Evolutionary conservation across 2,329 filamentous ascomycete species (phyloP).

Genomic region (Aureobasidium musti): DNA sequence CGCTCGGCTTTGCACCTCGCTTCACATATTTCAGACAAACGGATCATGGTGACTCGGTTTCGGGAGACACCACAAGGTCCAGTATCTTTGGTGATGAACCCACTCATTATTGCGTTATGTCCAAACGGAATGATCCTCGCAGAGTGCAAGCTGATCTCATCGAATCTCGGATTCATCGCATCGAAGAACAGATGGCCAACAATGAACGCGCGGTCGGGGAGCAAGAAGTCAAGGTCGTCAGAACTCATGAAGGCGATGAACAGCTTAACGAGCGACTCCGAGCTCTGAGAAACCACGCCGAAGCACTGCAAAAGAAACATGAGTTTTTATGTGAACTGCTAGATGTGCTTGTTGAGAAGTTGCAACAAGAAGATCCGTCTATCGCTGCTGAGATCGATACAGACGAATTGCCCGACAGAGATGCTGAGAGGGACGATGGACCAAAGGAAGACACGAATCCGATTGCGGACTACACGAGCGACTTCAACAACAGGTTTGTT

Average conservation of each 20-base stretch:
- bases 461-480: conserved; percentile 80
- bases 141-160: conserved; percentile 86
- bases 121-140: conserved; percentile 69
- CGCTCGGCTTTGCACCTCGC: conserved; percentile 86
- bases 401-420: conserved; percentile 53
- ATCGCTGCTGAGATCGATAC: conserved; percentile 45
- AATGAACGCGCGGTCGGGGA: conserved; percentile 74
- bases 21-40: conserved; percentile 98
- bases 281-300: conserved; percentile 57
- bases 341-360: conserved; percentile 57
- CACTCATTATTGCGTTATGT: conserved; percentile 95
- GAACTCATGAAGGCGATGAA: conserved; percentile 44
- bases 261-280: conserved; percentile 59
- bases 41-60: conserved; percentile 78
- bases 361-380: conserved; percentile 59
- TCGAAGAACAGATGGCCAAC: conserved; percentile 73
- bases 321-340: conserved; percentile 62
- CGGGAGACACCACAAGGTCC: conserved; percentile 76
- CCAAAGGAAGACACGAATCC: conserved; percentile 64
- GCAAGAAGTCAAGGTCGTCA: conserved; percentile 65
- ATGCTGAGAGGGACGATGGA: conserved; percentile 39
- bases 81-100: conserved; percentile 92
- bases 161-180: conserved; percentile 72
- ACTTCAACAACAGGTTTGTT: conserved; percentile 98
- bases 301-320: conserved; percentile 59